Percentiles rank a stretch among this genome's conserved stretches.
Conservation (phyloP, 169 alveolate species). For the Plasmodium gaboni region DNA sequence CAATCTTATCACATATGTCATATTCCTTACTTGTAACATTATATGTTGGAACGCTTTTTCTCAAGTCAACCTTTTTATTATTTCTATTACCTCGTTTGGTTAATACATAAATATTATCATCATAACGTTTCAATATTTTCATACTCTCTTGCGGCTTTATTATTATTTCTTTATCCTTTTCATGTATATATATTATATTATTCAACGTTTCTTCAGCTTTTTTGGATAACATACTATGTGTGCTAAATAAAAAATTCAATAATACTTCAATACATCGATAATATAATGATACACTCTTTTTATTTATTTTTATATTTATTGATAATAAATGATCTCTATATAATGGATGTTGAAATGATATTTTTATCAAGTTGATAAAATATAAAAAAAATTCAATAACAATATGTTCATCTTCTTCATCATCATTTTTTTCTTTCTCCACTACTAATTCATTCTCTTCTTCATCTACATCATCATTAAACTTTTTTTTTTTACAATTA, state of each 20-base stretch:
- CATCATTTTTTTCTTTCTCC: no score
- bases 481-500: no score
- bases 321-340: conserved; percentile 23
- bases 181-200: conserved; percentile 23
- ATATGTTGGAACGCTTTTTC: background rate
- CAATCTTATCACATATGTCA: no score
- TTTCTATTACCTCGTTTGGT: conserved; percentile 1
- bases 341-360: conserved; percentile 33
- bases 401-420: conserved; percentile 9
- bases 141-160: background rate
- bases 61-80: background rate
- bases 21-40: background rate
- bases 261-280: conserved; percentile 55
- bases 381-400: conserved; percentile 34
- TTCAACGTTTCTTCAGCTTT: conserved; percentile 34
- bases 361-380: conserved; percentile 41
- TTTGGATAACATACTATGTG: conserved; percentile 16
- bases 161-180: conserved; percentile 18
- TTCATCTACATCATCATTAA: background rate
- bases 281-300: conserved; percentile 20
- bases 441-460: background rate
- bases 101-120: background rate
- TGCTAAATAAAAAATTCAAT: conserved; percentile 52
- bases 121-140: background rate
- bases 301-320: conserved; percentile 6